These are phyloP conservation scores for Acanthamoeba healyi DNA, from an alignment of 208 protist genomes.

Conservation along the genomic window DNA sequence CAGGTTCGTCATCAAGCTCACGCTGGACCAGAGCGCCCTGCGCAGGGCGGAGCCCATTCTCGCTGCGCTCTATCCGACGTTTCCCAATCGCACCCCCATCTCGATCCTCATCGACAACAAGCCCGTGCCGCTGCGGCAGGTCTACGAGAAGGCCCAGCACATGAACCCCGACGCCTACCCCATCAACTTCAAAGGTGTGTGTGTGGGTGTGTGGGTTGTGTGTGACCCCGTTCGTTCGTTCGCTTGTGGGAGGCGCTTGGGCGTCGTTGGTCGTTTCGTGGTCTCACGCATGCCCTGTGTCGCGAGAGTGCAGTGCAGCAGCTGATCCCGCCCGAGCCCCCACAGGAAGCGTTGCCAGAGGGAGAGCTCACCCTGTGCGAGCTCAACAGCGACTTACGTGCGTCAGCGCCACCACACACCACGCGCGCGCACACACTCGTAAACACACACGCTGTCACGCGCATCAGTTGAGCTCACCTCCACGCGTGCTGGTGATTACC, in stretches of 20 bases:
- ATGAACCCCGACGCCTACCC: background rate
- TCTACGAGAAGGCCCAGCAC: slow-evolving; percentile 22
- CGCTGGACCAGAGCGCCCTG: background rate
- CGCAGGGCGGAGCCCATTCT: background rate
- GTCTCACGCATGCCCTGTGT: background rate
- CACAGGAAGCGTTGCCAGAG: slow-evolving; percentile 16
- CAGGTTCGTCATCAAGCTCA: background rate
- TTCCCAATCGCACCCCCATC: background rate
- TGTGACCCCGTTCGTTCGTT: too few species aligned
- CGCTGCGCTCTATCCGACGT: background rate
- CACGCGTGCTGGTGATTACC: background rate
- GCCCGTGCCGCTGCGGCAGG: background rate
- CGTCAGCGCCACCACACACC: too few species aligned
- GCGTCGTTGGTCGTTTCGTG: too few species aligned
- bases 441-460: too few species aligned
- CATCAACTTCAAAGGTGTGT: slow-evolving; percentile 46
- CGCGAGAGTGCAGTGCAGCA: background rate
- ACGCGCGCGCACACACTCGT: too few species aligned
- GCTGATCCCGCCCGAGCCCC: slow-evolving; percentile 21
- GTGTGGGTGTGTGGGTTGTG: too few species aligned
- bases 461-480: too few species aligned
- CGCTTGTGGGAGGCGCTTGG: too few species aligned
- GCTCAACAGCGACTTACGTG: slow-evolving; percentile 68
- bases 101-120: background rate
- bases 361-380: slow-evolving; percentile 62